Conservation (phyloP, 2,329 filamentous ascomycete species). For the Niveomyces coronatus region DNA sequence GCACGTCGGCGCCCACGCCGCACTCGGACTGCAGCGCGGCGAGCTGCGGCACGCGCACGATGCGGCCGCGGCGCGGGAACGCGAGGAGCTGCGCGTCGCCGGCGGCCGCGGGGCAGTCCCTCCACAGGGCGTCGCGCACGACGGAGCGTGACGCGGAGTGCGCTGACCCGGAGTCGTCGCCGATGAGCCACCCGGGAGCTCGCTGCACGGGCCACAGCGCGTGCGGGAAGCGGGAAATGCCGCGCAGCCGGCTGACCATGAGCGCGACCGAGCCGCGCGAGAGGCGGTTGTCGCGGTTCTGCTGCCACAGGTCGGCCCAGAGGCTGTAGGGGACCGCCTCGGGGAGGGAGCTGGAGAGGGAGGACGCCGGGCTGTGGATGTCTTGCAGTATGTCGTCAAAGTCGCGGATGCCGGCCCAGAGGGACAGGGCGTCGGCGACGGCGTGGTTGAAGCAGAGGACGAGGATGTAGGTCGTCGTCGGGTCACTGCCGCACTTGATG, state of each 20-base stretch:
- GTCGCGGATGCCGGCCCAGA: conserved; percentile 23
- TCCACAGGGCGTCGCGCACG: conserved; percentile 5
- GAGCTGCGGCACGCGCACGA: conserved; percentile 19
- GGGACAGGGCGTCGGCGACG: conserved; percentile 23
- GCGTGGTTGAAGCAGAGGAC: conserved; percentile 25
- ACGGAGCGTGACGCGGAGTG: conserved; percentile 1
- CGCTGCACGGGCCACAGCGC: conserved; percentile 24
- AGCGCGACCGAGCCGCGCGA: conserved; percentile 19
- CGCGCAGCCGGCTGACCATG: conserved; percentile 22
- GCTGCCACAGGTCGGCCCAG: conserved; percentile 22
- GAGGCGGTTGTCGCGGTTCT: conserved; percentile 20
- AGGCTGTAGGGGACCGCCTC: conserved; percentile 19
- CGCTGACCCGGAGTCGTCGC: conserved; percentile 17
- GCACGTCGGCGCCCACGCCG: conserved; percentile 18
- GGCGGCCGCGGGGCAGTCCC: conserved; percentile 22
- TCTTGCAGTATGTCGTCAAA: conserved; percentile 21
- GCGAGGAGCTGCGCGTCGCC: conserved; percentile 18
- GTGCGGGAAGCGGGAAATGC: conserved; percentile 22
- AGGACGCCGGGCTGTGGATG: too few species aligned
- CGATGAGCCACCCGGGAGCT: conserved; percentile 25
- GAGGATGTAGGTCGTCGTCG: conserved; percentile 15
- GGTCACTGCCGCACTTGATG: conserved; percentile 13
- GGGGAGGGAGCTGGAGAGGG: conserved; percentile 11
- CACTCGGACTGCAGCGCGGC: conserved; percentile 13
- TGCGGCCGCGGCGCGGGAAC: conserved; percentile 22